Evolutionary conservation across 768 basidiomycete genomes (phyloP).

Genomic region (Leucosporidium yakuticum): DNA sequence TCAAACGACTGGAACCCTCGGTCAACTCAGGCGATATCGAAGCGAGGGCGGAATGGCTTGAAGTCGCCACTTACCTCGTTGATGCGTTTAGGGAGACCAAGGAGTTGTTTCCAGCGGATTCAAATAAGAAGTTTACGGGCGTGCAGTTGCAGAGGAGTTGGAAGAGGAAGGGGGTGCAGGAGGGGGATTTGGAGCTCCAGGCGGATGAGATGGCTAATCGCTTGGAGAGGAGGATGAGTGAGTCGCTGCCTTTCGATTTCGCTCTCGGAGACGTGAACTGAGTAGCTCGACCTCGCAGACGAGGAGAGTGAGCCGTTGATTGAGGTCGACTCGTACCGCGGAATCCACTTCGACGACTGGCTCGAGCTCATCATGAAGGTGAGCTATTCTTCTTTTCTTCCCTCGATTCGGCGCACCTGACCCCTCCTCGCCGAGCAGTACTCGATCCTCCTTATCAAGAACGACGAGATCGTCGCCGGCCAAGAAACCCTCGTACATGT

Average conservation of each 20-base stretch:
- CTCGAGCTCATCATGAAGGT: slow-evolving; percentile 78
- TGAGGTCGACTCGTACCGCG: slow-evolving; percentile 64
- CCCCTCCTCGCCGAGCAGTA: slow-evolving; percentile 51
- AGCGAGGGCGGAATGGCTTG: slow-evolving; percentile 66
- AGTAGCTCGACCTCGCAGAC: neutral
- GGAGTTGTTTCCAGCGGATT: slow-evolving; percentile 69
- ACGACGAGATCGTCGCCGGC: slow-evolving; percentile 60
- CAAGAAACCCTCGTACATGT: slow-evolving; percentile 73
- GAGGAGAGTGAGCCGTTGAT: slow-evolving; percentile 50
- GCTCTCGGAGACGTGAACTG: slow-evolving; percentile 48
- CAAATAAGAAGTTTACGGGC: slow-evolving; percentile 35
- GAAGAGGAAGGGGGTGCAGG: slow-evolving; percentile 21
- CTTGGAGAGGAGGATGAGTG: slow-evolving; percentile 42
- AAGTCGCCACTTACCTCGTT: slow-evolving; percentile 76
- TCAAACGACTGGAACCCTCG: slow-evolving; percentile 43
- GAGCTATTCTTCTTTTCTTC: slow-evolving; percentile 19
- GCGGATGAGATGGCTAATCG: slow-evolving; percentile 44
- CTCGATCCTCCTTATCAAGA: slow-evolving; percentile 61
- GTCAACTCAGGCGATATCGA: slow-evolving; percentile 49
- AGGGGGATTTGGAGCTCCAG: slow-evolving; percentile 39
- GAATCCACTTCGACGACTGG: slow-evolving; percentile 79
- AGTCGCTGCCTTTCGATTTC: slow-evolving; percentile 6
- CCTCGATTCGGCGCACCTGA: slow-evolving; percentile 38
- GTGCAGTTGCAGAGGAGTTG: slow-evolving; percentile 9
- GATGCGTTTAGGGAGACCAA: slow-evolving; percentile 85